Percentiles rank a stretch among this genome's conserved stretches.
Conservation (phyloP, 164 flowering plant genomes). For the grape (Vitis vinifera) region DNA sequence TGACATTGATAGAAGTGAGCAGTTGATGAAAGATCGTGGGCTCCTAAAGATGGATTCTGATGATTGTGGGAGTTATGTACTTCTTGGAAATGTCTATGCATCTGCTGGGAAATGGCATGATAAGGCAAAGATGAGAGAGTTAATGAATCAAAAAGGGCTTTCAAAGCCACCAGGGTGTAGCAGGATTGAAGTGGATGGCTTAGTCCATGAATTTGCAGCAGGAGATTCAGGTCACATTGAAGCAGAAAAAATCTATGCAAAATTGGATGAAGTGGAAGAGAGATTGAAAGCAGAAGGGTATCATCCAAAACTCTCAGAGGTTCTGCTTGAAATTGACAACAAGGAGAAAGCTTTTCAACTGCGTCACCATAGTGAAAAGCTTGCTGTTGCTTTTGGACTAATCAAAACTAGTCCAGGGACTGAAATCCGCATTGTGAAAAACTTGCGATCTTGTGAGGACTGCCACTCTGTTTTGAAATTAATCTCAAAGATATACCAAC, state of each 20-base stretch:
- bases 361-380: conserved; percentile 46
- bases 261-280: conserved; percentile 38
- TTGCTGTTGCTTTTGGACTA: conserved; percentile 48
- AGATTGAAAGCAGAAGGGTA: conserved; percentile 29
- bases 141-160: conserved; percentile 39
- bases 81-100: conserved; percentile 44
- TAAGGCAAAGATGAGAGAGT: conserved; percentile 38
- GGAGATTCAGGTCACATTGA: conserved; percentile 45
- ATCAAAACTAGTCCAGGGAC: conserved; percentile 26
- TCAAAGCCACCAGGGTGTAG: conserved; percentile 44
- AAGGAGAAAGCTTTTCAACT: conserved; percentile 41
- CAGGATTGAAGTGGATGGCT: conserved; percentile 40
- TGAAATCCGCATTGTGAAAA: conserved; percentile 35
- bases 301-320: conserved; percentile 35
- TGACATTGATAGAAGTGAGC: conserved; percentile 31
- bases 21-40: conserved; percentile 25
- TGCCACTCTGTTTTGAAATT: conserved; percentile 41
- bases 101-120: conserved; percentile 46
- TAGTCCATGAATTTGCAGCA: conserved; percentile 42
- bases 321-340: conserved; percentile 41
- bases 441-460: conserved; percentile 44
- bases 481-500: conserved; percentile 31
- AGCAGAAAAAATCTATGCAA: conserved; percentile 34
- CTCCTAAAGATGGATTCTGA: conserved; percentile 20
- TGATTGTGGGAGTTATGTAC: conserved; percentile 43